A percentile compares a stretch with the other conserved stretches of the same genome.
phyloP scores from a whole-genome alignment of 192 early-diverging fungal species.

The Podila epigama region DNA sequence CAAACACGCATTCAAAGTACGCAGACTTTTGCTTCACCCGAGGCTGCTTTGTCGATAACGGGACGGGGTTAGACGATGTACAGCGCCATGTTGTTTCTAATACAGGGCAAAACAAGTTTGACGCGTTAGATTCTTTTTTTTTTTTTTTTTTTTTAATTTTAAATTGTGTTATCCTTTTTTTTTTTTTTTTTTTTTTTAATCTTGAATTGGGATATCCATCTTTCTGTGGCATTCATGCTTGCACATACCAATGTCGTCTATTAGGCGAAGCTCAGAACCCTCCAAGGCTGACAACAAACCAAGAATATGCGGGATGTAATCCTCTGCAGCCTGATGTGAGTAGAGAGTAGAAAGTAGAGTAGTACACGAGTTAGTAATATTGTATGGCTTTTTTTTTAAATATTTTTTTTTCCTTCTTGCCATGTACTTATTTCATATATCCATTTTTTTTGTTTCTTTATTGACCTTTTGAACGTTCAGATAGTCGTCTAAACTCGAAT shows the following conservation, averaged over 20 bases:
- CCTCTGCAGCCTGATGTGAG: slow-evolving; percentile 26
- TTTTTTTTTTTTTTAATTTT: too few relatives aligned
- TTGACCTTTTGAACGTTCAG: slow-evolving; percentile 56
- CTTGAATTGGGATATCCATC: too few relatives aligned
- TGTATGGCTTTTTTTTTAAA: too few relatives aligned
- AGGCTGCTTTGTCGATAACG: slow-evolving; percentile 54
- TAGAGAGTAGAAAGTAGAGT: neutral
- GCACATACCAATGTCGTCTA: slow-evolving; percentile 26
- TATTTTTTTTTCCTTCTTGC: too few relatives aligned
- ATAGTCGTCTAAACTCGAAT: slow-evolving; percentile 48
- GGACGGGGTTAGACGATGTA: slow-evolving; percentile 54
- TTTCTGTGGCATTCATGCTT: too few relatives aligned
- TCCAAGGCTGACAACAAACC: slow-evolving; percentile 27
- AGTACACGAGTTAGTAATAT: too few relatives aligned
- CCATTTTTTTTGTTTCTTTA: slow-evolving; percentile 4
- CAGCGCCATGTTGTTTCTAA: slow-evolving; percentile 68
- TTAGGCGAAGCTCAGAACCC: slow-evolving; percentile 12
- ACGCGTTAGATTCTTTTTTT: neutral
- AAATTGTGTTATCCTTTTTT: too few relatives aligned
- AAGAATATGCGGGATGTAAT: slow-evolving; percentile 35
- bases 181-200: too few relatives aligned
- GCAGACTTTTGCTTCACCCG: slow-evolving; percentile 56
- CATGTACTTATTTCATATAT: neutral
- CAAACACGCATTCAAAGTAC: slow-evolving; percentile 64
- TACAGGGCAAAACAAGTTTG: neutral